Percentiles rank a stretch among this genome's conserved stretches.
These are phyloP conservation scores for Excoecaria cochinchinensis DNA, from an alignment of 345 rosid genomes.

Conservation along the genomic window DNA sequence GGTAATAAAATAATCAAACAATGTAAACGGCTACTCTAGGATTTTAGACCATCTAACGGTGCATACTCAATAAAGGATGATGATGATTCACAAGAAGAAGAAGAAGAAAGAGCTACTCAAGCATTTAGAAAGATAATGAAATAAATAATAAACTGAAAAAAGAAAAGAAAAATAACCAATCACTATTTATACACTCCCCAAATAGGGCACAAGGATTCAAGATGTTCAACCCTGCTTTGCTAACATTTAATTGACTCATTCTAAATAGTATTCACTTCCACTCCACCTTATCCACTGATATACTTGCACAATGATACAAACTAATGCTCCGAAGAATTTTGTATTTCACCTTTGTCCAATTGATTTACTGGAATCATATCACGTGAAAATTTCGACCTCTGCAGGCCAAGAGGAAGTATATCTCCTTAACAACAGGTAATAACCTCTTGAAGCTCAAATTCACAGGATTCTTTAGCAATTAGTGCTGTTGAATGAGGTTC, in stretches of 20 bases:
- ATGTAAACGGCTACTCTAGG: too few relatives aligned
- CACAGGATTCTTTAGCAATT: constrained; percentile 9
- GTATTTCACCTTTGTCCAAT: too few relatives aligned
- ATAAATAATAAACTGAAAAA: neutral
- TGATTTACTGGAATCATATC: neutral
- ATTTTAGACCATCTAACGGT: too few relatives aligned
- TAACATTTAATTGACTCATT: neutral
- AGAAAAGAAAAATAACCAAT: neutral
- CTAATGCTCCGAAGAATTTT: neutral
- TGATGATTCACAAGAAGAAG: too few relatives aligned
- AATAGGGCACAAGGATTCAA: neutral
- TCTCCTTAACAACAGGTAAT: neutral
- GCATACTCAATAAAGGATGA: too few relatives aligned
- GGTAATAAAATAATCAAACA: too few relatives aligned
- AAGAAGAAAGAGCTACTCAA: too few relatives aligned
- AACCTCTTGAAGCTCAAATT: constrained; percentile 3
- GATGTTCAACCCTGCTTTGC: neutral
- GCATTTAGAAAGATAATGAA: too few relatives aligned
- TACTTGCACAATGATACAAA: neutral
- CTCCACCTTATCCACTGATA: neutral
- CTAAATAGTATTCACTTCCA: neutral
- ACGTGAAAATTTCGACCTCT: constrained; percentile 11
- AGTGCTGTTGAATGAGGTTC: neutral
- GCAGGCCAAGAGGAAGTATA: neutral
- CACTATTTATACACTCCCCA: constrained; percentile 10